phyloP scores from a whole-genome alignment of 352 stramenopile species.

The Aphanomyces invadans region DNA sequence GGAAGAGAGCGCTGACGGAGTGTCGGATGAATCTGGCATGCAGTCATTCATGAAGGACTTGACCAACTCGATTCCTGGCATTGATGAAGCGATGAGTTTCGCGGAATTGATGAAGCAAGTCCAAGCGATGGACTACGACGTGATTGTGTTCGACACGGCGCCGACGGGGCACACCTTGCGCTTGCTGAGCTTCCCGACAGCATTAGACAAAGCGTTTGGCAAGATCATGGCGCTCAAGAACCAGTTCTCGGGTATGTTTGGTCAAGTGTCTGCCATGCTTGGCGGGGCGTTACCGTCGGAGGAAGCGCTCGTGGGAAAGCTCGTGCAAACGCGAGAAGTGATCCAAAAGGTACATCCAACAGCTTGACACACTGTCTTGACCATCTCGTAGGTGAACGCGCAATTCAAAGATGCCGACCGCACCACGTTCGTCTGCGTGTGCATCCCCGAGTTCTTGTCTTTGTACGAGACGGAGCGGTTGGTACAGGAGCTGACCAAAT shows the following conservation, averaged over 20 bases:
- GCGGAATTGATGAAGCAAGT: constrained; percentile 98
- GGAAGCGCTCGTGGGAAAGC: constrained; percentile 93
- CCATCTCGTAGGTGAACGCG: constrained; percentile 82
- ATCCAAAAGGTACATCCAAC: constrained; percentile 87
- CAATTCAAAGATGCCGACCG: constrained; percentile 98
- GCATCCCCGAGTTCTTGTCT: constrained; percentile 99
- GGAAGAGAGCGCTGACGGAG: constrained; percentile 69
- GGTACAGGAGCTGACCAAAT: constrained; percentile 98
- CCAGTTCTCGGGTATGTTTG: constrained; percentile 84
- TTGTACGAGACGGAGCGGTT: constrained; percentile 99
- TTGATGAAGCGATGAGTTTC: constrained; percentile 99
- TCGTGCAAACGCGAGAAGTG: constrained; percentile 93
- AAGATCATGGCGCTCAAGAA: constrained; percentile 97
- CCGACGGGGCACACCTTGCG: constrained; percentile 96
- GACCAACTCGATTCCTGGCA: constrained; percentile 96
- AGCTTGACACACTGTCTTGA: neutral
- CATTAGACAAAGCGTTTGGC: constrained; percentile 97
- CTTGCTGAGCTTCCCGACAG: constrained; percentile 95
- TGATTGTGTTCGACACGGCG: constrained; percentile 98
- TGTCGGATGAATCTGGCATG: constrained; percentile 84
- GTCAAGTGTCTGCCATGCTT: constrained; percentile 69
- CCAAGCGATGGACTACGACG: constrained; percentile 96
- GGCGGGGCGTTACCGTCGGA: constrained; percentile 72
- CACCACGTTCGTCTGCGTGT: constrained; percentile 99
- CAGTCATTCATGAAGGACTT: constrained; percentile 95